Conservation (phyloP, 2,329 filamentous ascomycete species). For the Ramichloridium luteum region DNA sequence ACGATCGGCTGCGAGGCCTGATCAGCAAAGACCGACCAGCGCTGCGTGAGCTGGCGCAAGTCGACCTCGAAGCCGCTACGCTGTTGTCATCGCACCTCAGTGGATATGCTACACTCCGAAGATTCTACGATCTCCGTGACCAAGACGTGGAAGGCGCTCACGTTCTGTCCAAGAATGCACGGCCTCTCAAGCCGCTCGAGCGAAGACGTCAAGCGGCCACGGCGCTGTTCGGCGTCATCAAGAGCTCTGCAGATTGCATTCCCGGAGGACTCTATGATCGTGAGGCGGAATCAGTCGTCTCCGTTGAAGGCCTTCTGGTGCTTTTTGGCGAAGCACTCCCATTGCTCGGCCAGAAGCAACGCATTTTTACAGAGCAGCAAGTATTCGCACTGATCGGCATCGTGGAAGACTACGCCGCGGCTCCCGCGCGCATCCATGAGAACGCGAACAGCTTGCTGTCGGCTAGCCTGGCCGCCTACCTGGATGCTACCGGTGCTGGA, state of each 20-base stretch:
- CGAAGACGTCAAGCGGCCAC: constrained; percentile 58
- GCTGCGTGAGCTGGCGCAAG: constrained; percentile 56
- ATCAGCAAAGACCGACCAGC: constrained; percentile 60
- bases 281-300: constrained; percentile 67
- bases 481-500: constrained; percentile 7
- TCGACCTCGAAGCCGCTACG: constrained; percentile 70
- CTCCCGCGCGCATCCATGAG: constrained; percentile 16
- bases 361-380: constrained; percentile 18
- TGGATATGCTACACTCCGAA: constrained; percentile 81
- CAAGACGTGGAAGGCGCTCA: constrained; percentile 35
- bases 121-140: constrained; percentile 84
- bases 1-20: constrained; percentile 57
- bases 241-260: constrained; percentile 79
- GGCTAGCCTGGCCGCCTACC: constrained; percentile 15
- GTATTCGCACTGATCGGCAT: constrained; percentile 18
- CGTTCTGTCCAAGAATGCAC: constrained; percentile 20
- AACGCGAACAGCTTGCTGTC: constrained; percentile 18
- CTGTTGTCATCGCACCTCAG: constrained; percentile 76
- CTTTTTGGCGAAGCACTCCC: constrained; percentile 74
- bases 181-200: constrained; percentile 41
- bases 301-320: constrained; percentile 73
- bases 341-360: constrained; percentile 50
- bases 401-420: constrained; percentile 20
- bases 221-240: constrained; percentile 70
- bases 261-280: constrained; percentile 81